Base-by-base conservation (phyloP, 2,329 filamentous ascomycete genomes). In the Cladophialophora exuberans region DNA sequence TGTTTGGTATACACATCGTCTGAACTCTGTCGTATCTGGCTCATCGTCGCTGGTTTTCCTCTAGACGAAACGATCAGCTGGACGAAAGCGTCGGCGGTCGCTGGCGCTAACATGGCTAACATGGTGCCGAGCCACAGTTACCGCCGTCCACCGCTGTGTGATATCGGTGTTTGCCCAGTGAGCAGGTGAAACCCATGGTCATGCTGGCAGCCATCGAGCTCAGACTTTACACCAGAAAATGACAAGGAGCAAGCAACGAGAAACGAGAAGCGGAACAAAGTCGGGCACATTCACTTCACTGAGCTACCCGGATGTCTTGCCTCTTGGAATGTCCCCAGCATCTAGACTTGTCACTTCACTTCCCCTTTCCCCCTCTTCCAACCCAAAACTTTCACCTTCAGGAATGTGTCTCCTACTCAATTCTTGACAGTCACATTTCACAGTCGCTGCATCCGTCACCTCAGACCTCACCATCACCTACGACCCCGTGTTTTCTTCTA, bases 1-100 rank as follows among this genome's bases (percentile, higher is more conserved):
- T 46, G 41, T 53, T 53, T 53, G 50, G 50, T 53, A 53, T 46
- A 53, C 41, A 35, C 31, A 36, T n/a, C 15, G n/a, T n/a, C n/a
- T n/a, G n/a, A n/a, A n/a, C n/a, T n/a, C 15, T 26, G 13, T 11
- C 17, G 22, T 17, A 7, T 46, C 7, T 17, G 20, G 13, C 6
- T 43, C 36, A 4, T 35, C 13, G 17, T 51, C 26, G 38, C 17
- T 23, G 11, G 18, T 28, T 30, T 39, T n/a, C 22, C 23, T 6
- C 13, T 17, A 20, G 23, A 30, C 18, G 48, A 20, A 22, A 30
- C 18, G 48, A 51, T 51, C 48, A 51, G 31, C 48, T 51, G 48
- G 38, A 33, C 48, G 26, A 22, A n/a, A n/a, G n/a, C n/a, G n/a
- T n/a, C n/a, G n/a, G 10, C 11, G 23, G 35, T 49, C 26, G 42